Base-by-base conservation (phyloP, 768 basidiomycete species). In the Russula sp. region DNA sequence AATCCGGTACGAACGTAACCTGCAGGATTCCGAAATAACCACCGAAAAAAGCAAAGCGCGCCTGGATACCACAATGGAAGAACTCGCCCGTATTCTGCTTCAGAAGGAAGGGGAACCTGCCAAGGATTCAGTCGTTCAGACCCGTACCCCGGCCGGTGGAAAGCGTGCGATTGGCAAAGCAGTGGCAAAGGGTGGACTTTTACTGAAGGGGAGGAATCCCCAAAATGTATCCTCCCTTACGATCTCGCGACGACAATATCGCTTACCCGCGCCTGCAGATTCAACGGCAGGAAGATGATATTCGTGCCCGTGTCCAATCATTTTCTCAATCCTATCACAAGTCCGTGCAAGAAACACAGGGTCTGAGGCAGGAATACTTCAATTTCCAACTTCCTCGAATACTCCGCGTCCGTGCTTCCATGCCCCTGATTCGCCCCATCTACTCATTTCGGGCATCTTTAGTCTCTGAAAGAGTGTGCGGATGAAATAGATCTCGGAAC, bases 401-500 rank as follows among this genome's bases (percentile, higher is more conserved):
- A 61, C 75, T 99, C 44, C 83, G 97, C 56, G 94, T 95, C 72
- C 71, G 90, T 81, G 37, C 44, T 31, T 40, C n/a, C 37, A 9
- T 37, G n/a, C 56, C 57, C 34, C 11, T 20, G n/a, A 39, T 59
- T 35, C 44, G 49, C 50, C 22, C 11, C 44, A 13, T 37, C 7
- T 51, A 22, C 34, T 39, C 57, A 63, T 20, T 35, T 42, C 37
- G 39, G 34, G 27, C 31, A 39, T 32, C 48, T 11, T 32, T 22
- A 94, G 92, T 83, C 90, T 22, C 78, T 99, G 62, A 98, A 98
- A 73, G 94, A 98, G 73, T 92, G 92, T 69, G 84, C 91, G 31
- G 96, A 98, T 70, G 97, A 99, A 75, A 86, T 98, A 58, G 97
- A 99, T 73, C 79, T 97, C 49, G 97, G 95, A n/a, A 94, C 92